These are phyloP conservation scores for Umbellularia californica DNA, from an alignment of 164 flowering plant species.

Conservation along the genomic window DNA sequence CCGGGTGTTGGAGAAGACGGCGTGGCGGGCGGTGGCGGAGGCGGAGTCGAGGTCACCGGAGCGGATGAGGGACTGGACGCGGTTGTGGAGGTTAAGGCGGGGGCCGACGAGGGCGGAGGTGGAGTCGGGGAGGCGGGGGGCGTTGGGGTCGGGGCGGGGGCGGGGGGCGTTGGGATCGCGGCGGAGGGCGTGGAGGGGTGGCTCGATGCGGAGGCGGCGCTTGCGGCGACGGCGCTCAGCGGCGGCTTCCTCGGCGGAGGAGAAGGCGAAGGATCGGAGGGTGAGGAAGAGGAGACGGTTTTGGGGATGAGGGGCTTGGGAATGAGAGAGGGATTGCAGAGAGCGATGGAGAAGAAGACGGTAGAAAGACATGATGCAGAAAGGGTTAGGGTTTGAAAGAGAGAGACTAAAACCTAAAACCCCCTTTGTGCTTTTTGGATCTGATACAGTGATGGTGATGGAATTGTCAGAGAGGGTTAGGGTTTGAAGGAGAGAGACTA, in stretches of 20 bases:
- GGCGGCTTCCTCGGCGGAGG: constrained; percentile 87
- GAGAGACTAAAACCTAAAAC: too few species aligned
- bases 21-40: constrained; percentile 54
- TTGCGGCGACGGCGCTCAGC: constrained; percentile 79
- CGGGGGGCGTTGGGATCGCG: constrained; percentile 39
- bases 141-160: constrained; percentile 51
- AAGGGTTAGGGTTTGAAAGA: too few species aligned
- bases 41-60: constrained; percentile 69
- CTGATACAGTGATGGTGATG: too few species aligned
- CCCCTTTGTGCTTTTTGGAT: too few species aligned
- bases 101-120: constrained; percentile 68
- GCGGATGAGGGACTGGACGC: constrained; percentile 78
- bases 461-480: too few species aligned
- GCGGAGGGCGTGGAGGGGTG: constrained; percentile 74
- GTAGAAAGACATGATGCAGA: not conserved
- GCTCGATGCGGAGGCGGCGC: constrained; percentile 75
- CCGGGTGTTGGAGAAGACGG: constrained; percentile 57
- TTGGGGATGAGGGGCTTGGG: not conserved
- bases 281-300: constrained; percentile 8
- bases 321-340: constrained; percentile 15
- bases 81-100: constrained; percentile 77
- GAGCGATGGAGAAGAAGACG: not conserved
- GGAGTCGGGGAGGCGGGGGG: constrained; percentile 71
- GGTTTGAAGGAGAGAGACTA: too few species aligned
- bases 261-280: constrained; percentile 40